A percentile compares a stretch with the other conserved stretches of the same genome.
Evolutionary conservation across 192 early-diverging fungal genomes (phyloP).

Genomic region (Coemansia sp.): DNA sequence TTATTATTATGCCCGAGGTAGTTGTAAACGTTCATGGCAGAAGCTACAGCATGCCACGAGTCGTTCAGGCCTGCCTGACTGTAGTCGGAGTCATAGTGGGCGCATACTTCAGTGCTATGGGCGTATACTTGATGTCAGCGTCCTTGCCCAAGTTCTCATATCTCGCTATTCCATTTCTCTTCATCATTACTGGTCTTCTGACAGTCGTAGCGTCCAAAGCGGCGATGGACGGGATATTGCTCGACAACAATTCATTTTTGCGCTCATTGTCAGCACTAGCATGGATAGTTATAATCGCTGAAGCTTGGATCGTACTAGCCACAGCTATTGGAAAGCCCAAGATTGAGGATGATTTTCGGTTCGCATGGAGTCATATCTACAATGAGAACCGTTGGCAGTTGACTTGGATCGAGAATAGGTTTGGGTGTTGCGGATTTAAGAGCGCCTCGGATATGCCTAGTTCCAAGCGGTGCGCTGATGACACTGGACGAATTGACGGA

Average conservation of each 20-base stretch:
- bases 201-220: background rate
- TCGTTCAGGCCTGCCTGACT: background rate
- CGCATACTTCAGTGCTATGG: slow-evolving; percentile 3
- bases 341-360: slow-evolving; percentile 25
- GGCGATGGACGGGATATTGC: slow-evolving; percentile 14
- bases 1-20: background rate
- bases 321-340: slow-evolving; percentile 18
- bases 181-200: slow-evolving; percentile 15
- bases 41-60: background rate
- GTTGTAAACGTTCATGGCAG: background rate
- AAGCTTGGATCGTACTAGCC: slow-evolving; percentile 23
- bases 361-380: slow-evolving; percentile 54
- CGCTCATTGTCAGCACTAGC: slow-evolving; percentile 13
- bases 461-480: slow-evolving; percentile 9
- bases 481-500: background rate
- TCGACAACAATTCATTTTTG: background rate
- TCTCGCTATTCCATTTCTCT: background rate
- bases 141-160: slow-evolving; percentile 7
- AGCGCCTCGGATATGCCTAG: slow-evolving; percentile 41
- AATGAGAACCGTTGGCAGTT: slow-evolving; percentile 39
- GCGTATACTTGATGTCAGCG: slow-evolving; percentile 4
- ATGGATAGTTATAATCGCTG: slow-evolving; percentile 19
- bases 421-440: slow-evolving; percentile 57
- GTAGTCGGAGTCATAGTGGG: slow-evolving; percentile 13
- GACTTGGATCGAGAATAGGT: slow-evolving; percentile 51